Conservation (phyloP, 1,139 yeast genomes). For the Suhomyces taliae region DNA sequence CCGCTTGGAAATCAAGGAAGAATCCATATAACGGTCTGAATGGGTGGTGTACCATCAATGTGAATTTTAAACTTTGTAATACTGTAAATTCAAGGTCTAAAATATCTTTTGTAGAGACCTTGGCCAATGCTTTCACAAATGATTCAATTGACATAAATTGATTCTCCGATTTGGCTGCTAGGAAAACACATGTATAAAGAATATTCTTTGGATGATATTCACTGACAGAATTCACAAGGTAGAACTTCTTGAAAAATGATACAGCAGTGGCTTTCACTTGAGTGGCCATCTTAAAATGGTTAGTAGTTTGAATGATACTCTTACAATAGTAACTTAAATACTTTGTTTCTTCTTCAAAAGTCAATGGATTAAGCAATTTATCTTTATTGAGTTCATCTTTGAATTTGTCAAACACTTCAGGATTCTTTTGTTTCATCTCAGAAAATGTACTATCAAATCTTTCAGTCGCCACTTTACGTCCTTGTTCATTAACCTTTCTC, state of each 20-base stretch:
- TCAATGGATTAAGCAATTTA: constrained; percentile 45
- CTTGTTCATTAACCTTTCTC: constrained; percentile 51
- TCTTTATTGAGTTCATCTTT: constrained; percentile 35
- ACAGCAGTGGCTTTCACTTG: constrained; percentile 77
- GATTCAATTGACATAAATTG: constrained; percentile 81
- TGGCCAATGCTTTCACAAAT: constrained; percentile 70
- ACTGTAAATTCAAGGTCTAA: constrained; percentile 77
- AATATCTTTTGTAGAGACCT: constrained; percentile 65
- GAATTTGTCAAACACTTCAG: constrained; percentile 29
- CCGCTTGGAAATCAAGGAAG: constrained; percentile 79
- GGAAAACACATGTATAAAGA: constrained; percentile 79
- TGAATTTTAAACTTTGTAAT: constrained; percentile 72
- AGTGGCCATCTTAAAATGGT: constrained; percentile 48
- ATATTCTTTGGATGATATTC: constrained; percentile 84
- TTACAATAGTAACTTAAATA: constrained; percentile 70
- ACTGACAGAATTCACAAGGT: constrained; percentile 75
- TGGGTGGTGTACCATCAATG: constrained; percentile 85
- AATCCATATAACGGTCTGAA: constrained; percentile 88
- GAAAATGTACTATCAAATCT: constrained; percentile 30
- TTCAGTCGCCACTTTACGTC: constrained; percentile 42
- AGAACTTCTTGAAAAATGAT: constrained; percentile 79
- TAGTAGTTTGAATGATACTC: constrained; percentile 58
- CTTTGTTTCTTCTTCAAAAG: constrained; percentile 66
- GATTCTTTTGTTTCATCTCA: constrained; percentile 30
- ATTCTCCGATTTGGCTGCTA: constrained; percentile 93